phyloP scores from a whole-genome alignment of 2,329 filamentous ascomycete species.

The Aspergillus neotritici region DNA sequence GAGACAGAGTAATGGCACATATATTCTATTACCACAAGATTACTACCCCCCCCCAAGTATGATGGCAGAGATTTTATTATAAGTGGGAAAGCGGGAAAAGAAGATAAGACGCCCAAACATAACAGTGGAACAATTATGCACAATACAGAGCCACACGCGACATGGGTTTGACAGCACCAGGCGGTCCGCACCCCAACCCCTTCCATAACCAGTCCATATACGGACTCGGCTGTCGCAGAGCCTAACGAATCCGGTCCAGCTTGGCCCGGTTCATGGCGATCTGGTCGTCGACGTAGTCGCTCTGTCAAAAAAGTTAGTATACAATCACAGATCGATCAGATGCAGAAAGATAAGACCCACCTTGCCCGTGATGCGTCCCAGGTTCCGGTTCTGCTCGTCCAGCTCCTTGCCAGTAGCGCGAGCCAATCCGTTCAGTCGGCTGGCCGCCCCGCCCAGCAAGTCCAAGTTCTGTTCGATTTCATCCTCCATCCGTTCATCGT shows the following conservation, averaged over 20 bases:
- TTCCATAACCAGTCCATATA: not conserved
- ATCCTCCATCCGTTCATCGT: constrained; percentile 63
- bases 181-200: constrained; percentile 19
- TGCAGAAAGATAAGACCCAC: constrained; percentile 42
- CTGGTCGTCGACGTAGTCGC: constrained; percentile 74
- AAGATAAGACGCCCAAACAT: constrained; percentile 12
- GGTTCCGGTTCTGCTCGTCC: constrained; percentile 68
- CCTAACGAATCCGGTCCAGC: constrained; percentile 52
- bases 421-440: constrained; percentile 66
- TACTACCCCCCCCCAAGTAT: no score
- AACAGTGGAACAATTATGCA: constrained; percentile 15
- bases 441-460: constrained; percentile 56
- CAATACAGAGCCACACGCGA: constrained; percentile 6
- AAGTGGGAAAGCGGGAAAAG: not conserved
- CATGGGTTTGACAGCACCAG: constrained; percentile 25
- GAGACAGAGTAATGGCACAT: no score
- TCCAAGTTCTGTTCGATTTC: constrained; percentile 65
- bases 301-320: constrained; percentile 47
- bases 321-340: not conserved
- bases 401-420: constrained; percentile 69
- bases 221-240: not conserved
- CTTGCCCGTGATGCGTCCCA: constrained; percentile 74
- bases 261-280: constrained; percentile 72
- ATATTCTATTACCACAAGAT: no score
- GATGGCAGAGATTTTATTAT: not conserved